Base-by-base conservation (phyloP, 1,284 basidiomycete genomes). In the Fomitiporia mediterranea region DNA sequence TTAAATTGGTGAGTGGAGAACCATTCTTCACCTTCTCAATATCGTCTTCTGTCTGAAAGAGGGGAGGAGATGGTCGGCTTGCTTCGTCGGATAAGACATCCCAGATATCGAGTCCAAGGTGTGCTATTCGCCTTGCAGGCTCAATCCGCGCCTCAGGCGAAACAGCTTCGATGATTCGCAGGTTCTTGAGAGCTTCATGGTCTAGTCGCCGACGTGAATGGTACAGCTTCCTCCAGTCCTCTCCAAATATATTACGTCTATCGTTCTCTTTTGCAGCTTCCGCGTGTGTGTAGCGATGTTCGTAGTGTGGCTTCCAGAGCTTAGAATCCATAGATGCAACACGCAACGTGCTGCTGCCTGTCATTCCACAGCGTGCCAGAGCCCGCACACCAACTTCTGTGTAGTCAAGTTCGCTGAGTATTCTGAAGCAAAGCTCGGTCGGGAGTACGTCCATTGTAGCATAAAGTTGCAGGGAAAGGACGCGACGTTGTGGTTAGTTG, bases 231-330 rank as follows among this genome's bases (percentile, higher is more conserved):
- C 69, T 72, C 76, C 76, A 82, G 64, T 83, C 71, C 23, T 68
- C 66, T 7, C 62, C 61, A 4, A 65, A 59, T 4, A 55, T 58
- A 17, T 63, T 60, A 46, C 56, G 66, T 34, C 79, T 72, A 49
- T 63, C 63, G 19, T 55, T 56, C 61, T 82, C 80, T 0, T 63
- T 67, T 11, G 53, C 60, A 30, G 67, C 63, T n/a, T 72, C 67
- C 60, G 67, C 69, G 60, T 78, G 70, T 3, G 67, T 68, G 63
- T 82, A 84, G 11, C 78, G 74, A 23, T 58, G 63, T 27, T 61
- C 68, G 64, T 83, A 84, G 55, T 80, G 77, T 1, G 70, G 63
- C 60, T 77, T 70, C 82, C 82, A 84, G 30, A 83, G 57, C 2
- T 55, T 44, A 3, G 67, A 49, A 7, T 66, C 34, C 7, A 63